Evolutionary conservation across 1,139 yeast species (phyloP).

Genomic region (Arxiozyma slooffiae): DNA sequence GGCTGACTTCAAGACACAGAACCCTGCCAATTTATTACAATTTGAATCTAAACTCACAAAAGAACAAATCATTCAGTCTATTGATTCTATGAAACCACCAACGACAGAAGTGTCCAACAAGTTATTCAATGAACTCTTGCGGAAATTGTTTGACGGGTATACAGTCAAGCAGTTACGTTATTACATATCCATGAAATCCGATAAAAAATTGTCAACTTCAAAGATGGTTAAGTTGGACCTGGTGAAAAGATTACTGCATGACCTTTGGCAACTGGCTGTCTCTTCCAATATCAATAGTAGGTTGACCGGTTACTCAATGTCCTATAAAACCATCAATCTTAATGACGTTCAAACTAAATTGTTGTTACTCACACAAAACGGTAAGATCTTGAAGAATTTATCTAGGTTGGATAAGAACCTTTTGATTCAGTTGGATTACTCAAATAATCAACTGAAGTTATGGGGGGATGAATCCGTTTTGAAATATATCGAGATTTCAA

Average conservation of each 20-base stretch:
- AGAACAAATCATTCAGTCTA: constrained; percentile 26
- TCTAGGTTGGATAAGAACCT: constrained; percentile 16
- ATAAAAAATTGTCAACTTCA: background rate
- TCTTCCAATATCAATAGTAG: background rate
- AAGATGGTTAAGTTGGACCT: constrained; percentile 14
- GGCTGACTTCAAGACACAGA: background rate
- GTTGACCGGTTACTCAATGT: background rate
- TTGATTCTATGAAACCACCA: constrained; percentile 27
- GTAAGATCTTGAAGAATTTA: constrained; percentile 33
- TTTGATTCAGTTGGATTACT: constrained; percentile 7
- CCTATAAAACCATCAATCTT: constrained; percentile 25
- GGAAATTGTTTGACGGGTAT: constrained; percentile 23
- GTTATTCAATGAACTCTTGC: constrained; percentile 24
- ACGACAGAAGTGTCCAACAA: constrained; percentile 21
- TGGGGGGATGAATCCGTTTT: constrained; percentile 29
- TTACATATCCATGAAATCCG: constrained; percentile 16
- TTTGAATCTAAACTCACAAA: constrained; percentile 22
- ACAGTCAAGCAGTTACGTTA: constrained; percentile 27
- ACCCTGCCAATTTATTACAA: constrained; percentile 9
- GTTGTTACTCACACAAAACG: constrained; percentile 32
- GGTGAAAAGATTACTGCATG: constrained; percentile 29
- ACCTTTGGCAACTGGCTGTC: constrained; percentile 35
- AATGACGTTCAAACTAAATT: constrained; percentile 23
- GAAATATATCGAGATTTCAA: constrained; percentile 32
- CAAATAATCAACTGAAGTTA: constrained; percentile 14